These are phyloP conservation scores for Leishmania tarentolae DNA, from an alignment of 208 protist species.

Conservation along the genomic window DNA sequence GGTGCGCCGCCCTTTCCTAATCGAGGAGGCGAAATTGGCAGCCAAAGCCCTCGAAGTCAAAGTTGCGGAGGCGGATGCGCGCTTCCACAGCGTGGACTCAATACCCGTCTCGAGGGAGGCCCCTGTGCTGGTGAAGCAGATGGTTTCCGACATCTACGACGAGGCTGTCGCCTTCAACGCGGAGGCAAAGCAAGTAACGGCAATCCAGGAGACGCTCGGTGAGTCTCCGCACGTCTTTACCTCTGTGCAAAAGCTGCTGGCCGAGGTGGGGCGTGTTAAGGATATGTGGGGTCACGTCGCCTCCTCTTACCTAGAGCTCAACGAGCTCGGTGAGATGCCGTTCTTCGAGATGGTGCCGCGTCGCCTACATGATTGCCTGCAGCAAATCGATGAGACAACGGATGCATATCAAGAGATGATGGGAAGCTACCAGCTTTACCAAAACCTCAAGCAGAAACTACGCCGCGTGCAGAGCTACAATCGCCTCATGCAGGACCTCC, in stretches of 20 bases:
- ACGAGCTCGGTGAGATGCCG: constrained; percentile 83
- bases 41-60: constrained; percentile 61
- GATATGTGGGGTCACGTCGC: constrained; percentile 90
- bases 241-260: constrained; percentile 68
- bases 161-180: constrained; percentile 46
- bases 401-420: constrained; percentile 62
- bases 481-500: constrained; percentile 91
- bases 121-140: constrained; percentile 55
- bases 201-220: constrained; percentile 83
- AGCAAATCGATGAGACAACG: constrained; percentile 54
- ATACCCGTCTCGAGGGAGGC: constrained; percentile 39
- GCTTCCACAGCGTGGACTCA: constrained; percentile 47
- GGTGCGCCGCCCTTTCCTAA: constrained; percentile 64
- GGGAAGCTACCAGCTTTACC: constrained; percentile 58
- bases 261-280: constrained; percentile 91
- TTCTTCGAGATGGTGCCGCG: constrained; percentile 95
- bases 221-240: constrained; percentile 37
- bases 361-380: constrained; percentile 82
- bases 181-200: constrained; percentile 77
- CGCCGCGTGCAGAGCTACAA: constrained; percentile 55
- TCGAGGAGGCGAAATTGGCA: constrained; percentile 56
- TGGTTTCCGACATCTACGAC: constrained; percentile 79
- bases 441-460: constrained; percentile 50
- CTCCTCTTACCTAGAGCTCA: constrained; percentile 73
- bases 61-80: constrained; percentile 53